A percentile compares a stretch with the other conserved stretches of the same genome.
Conservation (phyloP, 2,329 filamentous ascomycete species). For the Neofusicoccum parvum region DNA sequence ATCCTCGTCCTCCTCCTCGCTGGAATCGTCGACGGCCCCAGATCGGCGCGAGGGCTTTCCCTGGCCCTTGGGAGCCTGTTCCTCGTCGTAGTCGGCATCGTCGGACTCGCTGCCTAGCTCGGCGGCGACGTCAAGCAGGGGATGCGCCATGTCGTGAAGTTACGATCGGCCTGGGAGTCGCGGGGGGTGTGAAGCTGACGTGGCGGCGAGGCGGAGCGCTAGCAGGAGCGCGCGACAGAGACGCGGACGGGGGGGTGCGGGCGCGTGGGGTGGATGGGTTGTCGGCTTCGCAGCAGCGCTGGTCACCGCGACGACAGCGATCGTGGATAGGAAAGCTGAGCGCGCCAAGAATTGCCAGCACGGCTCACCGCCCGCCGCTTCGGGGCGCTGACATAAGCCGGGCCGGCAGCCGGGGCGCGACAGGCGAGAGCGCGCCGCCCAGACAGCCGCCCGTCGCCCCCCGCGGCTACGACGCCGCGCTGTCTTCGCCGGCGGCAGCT, state of each 20-base stretch:
- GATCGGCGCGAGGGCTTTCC: slow-evolving; percentile 33
- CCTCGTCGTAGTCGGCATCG: slow-evolving; percentile 39
- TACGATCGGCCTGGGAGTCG: slow-evolving; percentile 2
- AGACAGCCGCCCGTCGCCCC: background rate
- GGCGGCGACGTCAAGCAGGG: slow-evolving; percentile 79
- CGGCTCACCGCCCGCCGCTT: slow-evolving; percentile 8
- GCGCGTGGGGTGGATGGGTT: background rate
- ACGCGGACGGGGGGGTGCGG: background rate
- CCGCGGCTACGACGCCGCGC: background rate
- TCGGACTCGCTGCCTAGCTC: slow-evolving; percentile 68
- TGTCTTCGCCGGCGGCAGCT: no score
- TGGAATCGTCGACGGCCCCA: slow-evolving; percentile 40
- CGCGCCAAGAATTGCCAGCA: background rate
- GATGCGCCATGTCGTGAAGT: slow-evolving; percentile 16
- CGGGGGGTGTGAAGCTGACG: slow-evolving; percentile 6
- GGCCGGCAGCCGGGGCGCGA: no score
- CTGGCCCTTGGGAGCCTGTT: slow-evolving; percentile 25
- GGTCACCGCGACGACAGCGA: background rate
- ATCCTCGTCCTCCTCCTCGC: slow-evolving; percentile 45
- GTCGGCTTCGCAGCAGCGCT: slow-evolving; percentile 8
- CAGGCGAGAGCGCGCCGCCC: background rate
- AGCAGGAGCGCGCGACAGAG: background rate
- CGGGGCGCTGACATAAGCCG: background rate
- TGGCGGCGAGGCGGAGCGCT: slow-evolving; percentile 6
- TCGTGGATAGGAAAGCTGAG: slow-evolving; percentile 10